Base-by-base conservation (phyloP, 177 flowering plant genomes). In the Tripterygium wilfordii region DNA sequence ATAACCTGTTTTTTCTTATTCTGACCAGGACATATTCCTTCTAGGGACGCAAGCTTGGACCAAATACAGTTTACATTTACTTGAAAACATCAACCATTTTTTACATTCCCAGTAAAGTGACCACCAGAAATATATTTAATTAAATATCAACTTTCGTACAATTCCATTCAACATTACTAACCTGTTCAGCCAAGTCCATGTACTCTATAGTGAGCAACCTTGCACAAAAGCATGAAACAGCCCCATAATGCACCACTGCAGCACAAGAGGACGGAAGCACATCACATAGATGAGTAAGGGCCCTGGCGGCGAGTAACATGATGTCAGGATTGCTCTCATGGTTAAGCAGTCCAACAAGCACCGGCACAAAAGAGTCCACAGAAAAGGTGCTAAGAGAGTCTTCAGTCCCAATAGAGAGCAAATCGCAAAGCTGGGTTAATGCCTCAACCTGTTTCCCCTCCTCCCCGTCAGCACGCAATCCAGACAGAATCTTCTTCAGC, bases 111-210 rank as follows among this genome's bases (percentile, higher is more conserved):
- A n/a, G n/a, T n/a, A n/a, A n/a, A n/a, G n/a, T n/a, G n/a, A n/a
- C n/a, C n/a, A n/a, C n/a, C n/a, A n/a, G n/a, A n/a, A n/a, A n/a
- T n/a, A n/a, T n/a, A n/a, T n/a, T n/a, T n/a, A n/a, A n/a, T n/a
- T n/a, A n/a, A n/a, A n/a, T n/a, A n/a, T n/a, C n/a, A n/a, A n/a
- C n/a, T n/a, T n/a, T n/a, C n/a, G n/a, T n/a, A n/a, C n/a, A n/a
- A n/a, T n/a, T n/a, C n/a, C n/a, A n/a, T n/a, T n/a, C n/a, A n/a
- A n/a, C n/a, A n/a, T n/a, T n/a, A 40, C 58, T 19, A 42, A 85
- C 99, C 99, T 94, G 99, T 52, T 94, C 97, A 29, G 99, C 99
- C 69, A 94, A 72, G 65, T 94, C 99, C 99, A 94, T 94, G 65
- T 94, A 90, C 75, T 94, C 99, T 39, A 90, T 94, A 0, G 97